Conservation (phyloP, 169 alveolate genomes). For the Perkinsus olseni region DNA sequence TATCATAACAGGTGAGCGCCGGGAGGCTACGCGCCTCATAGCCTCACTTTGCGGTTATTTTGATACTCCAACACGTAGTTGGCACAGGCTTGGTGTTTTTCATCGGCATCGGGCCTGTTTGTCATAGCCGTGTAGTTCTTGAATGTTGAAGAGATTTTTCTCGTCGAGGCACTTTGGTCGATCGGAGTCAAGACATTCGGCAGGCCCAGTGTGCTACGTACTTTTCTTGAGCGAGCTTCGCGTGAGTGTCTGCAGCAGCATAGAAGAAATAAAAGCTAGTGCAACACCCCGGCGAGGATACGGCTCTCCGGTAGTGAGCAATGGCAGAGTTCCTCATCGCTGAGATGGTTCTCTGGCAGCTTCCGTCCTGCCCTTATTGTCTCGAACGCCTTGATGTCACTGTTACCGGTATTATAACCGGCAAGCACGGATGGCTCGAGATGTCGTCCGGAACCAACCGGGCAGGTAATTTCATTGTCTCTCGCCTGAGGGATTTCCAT, state of each 20-base stretch:
- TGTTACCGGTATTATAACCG: slow-evolving; percentile 27
- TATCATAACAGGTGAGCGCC: neutral
- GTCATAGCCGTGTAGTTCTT: too few relatives aligned
- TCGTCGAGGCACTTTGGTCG: neutral
- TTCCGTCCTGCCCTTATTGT: slow-evolving; percentile 53
- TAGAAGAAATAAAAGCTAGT: neutral
- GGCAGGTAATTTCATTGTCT: neutral
- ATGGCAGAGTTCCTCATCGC: neutral
- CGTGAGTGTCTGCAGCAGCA: neutral
- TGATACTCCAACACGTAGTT: too few relatives aligned
- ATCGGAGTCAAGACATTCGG: neutral
- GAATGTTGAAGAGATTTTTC: too few relatives aligned
- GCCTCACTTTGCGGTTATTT: too few relatives aligned
- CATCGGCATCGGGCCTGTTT: neutral
- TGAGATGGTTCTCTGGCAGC: neutral
- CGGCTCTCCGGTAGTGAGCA: neutral
- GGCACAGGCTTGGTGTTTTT: too few relatives aligned
- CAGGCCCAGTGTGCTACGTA: neutral
- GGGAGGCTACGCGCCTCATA: too few relatives aligned
- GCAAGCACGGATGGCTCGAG: neutral
- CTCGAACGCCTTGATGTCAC: slow-evolving; percentile 41
- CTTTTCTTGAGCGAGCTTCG: neutral
- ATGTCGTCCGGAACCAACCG: neutral
- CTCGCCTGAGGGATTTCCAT: too few relatives aligned
- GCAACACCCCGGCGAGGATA: neutral